Conservation (phyloP, 495 filamentous ascomycete species). For the Beverwykella pulmonaria region DNA sequence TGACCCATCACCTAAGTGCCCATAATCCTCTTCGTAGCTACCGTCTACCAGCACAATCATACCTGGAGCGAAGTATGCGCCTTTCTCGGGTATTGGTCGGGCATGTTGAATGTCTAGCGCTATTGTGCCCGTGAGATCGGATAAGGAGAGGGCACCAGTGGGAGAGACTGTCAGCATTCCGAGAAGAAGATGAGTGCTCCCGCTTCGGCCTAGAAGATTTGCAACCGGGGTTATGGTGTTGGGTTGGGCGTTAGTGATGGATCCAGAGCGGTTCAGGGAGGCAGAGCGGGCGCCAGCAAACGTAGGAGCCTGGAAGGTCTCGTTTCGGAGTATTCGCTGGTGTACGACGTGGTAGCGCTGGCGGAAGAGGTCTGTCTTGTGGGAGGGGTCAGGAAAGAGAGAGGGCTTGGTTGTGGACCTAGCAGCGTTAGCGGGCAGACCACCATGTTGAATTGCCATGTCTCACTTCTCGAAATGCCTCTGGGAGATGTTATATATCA, state of each 20-base stretch:
- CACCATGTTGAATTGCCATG: not conserved
- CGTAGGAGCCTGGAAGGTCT: conserved; percentile 83
- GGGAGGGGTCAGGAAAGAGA: conserved; percentile 74
- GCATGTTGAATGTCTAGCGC: conserved; percentile 80
- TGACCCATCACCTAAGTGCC: conserved; percentile 59
- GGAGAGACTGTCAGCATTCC: conserved; percentile 81
- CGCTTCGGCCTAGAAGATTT: conserved; percentile 87
- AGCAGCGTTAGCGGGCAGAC: conserved; percentile 8
- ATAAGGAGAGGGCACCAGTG: conserved; percentile 78
- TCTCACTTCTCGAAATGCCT: conserved; percentile 82
- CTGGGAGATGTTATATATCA: conserved; percentile 81
- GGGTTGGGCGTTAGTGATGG: conserved; percentile 59
- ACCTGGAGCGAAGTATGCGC: conserved; percentile 86
- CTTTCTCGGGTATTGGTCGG: conserved; percentile 77
- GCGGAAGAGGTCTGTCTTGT: conserved; percentile 83
- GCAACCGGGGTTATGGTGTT: conserved; percentile 92
- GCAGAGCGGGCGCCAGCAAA: conserved; percentile 56
- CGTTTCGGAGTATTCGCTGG: conserved; percentile 87
- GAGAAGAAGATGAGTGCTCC: conserved; percentile 81
- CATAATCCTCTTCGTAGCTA: conserved; percentile 88
- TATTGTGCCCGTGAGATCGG: conserved; percentile 85
- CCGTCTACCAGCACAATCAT: conserved; percentile 96
- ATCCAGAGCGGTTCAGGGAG: conserved; percentile 57
- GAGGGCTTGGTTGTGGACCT: conserved; percentile 52
- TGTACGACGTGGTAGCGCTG: conserved; percentile 89